These are phyloP conservation scores for Mycena rosella DNA, from an alignment of 768 basidiomycete species.

Conservation along the genomic window DNA sequence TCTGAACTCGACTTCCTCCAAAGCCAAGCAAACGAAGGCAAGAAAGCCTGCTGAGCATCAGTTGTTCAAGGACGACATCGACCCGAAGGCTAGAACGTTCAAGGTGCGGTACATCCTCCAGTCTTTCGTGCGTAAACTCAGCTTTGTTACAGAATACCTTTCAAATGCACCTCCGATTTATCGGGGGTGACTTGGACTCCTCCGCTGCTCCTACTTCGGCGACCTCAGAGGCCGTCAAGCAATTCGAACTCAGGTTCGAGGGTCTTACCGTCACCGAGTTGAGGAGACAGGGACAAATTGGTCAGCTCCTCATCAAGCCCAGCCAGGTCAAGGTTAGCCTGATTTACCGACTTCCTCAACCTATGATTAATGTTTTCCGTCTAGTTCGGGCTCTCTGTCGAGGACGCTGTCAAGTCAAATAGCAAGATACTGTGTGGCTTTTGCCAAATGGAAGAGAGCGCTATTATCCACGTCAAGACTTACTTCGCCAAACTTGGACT, in stretches of 20 bases:
- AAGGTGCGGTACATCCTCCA: constrained; percentile 1
- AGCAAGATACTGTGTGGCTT: constrained; percentile 1
- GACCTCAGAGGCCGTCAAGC: background rate
- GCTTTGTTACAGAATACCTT: background rate
- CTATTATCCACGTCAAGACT: background rate
- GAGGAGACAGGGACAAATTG: background rate
- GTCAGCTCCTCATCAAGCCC: background rate
- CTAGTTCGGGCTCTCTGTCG: constrained; percentile 1
- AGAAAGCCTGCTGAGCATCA: constrained; percentile 8
- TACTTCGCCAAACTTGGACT: constrained; percentile 11
- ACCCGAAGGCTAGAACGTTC: background rate
- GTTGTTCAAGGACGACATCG: background rate
- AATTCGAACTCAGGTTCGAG: constrained; percentile 5
- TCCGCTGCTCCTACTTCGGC: background rate
- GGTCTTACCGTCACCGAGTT: background rate
- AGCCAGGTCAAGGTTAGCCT: constrained; percentile 6
- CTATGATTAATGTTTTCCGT: background rate
- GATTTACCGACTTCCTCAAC: background rate
- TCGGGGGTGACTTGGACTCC: background rate
- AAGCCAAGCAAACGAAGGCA: background rate
- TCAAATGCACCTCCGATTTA: constrained; percentile 1
- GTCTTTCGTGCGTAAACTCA: background rate
- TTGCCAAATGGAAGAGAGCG: constrained; percentile 6
- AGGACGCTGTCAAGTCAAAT: background rate
- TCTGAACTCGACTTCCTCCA: too few relatives aligned